A percentile compares a stretch with the other conserved stretches of the same genome.
These are phyloP conservation scores for Globisporangium mamillatum DNA, from an alignment of 352 stramenopile species.

Conservation along the genomic window DNA sequence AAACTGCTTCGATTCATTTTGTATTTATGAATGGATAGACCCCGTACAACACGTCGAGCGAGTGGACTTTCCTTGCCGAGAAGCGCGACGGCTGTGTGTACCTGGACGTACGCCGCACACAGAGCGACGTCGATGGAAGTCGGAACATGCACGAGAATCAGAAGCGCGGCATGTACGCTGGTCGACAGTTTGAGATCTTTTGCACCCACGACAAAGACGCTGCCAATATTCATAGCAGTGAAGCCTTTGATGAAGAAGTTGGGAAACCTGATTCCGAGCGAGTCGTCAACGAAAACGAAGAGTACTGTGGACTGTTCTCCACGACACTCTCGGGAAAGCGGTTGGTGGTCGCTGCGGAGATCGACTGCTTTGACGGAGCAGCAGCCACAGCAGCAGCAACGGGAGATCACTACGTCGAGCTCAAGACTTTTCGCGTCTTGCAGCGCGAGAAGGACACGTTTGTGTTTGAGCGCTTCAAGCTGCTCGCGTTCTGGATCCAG, in stretches of 20 bases:
- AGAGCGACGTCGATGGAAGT: conserved; percentile 39
- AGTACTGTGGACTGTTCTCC: conserved; percentile 72
- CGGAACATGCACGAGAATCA: conserved; percentile 53
- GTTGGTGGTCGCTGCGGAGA: conserved; percentile 59
- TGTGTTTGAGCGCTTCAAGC: conserved; percentile 76
- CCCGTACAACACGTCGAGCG: conserved; percentile 74
- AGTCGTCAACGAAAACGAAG: conserved; percentile 53
- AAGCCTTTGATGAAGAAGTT: not conserved
- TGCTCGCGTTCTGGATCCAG: conserved; percentile 85
- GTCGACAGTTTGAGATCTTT: conserved; percentile 71
- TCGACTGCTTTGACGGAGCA: conserved; percentile 50
- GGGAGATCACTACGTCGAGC: conserved; percentile 47
- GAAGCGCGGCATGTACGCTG: conserved; percentile 54
- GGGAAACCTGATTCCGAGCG: conserved; percentile 14
- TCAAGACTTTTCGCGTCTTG: conserved; percentile 68
- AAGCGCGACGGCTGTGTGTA: conserved; percentile 61
- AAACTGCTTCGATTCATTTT: not conserved
- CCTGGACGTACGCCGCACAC: conserved; percentile 52
- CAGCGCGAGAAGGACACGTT: conserved; percentile 61
- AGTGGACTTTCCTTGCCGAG: conserved; percentile 57
- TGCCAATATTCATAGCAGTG: not conserved
- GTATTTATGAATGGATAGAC: conserved; percentile 31
- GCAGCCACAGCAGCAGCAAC: not conserved
- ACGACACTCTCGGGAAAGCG: conserved; percentile 48
- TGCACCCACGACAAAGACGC: conserved; percentile 24